Base-by-base conservation (phyloP, 352 stramenopile species). In the Globisporangium radiosum region DNA sequence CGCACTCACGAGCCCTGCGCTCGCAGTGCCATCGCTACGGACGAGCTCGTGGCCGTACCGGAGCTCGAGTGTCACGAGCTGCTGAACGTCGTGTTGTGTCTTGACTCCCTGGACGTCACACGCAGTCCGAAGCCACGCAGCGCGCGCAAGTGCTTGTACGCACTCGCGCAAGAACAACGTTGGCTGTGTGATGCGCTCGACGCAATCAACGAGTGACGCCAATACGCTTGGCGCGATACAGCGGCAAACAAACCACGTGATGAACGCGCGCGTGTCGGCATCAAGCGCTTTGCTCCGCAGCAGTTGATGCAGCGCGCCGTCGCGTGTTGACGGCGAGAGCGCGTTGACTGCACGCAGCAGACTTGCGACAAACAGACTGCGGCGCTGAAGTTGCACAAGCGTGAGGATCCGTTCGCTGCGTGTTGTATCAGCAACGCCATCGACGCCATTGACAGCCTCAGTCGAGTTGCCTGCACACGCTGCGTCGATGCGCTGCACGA, bases 21-120 rank as follows among this genome's bases (percentile, higher is more conserved):
- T 33, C 25, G 25, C 25, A 33, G 25, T 33, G 25, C 1, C 25
- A 2, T 33, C 25, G 11, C 40, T 48, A 9, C 62, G 36, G 54
- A 68, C 64, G 4, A 68, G 13, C 33, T 49, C 15, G 38, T 56
- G 39, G 14, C 52, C 62, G 14, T 58, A 64, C 7, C 62, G 62
- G n/a, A 68, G 59, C 52, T 68, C 57, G n/a, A 59, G n/a, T 17
- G 36, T 11, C 14, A 66, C 6, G 13, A 63, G 7, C 5, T 25
- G 48, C 43, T 50, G 25, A 33, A 33, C 25, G 25, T 33, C 25
- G 25, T 3, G 25, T 33, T 50, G 19, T 14, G 49, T 57, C 14
- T 42, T 47, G 5, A 49, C 19, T 7, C n/a, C 38, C 15, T 11
- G 44, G 4, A 47, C 15, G 14, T 19, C 36, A 33, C 54, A 58